A percentile compares a stretch with the other conserved stretches of the same genome.
Evolutionary conservation across 2,329 filamentous ascomycete genomes (phyloP).

Genomic region (Simplicillium aogashimaense): DNA sequence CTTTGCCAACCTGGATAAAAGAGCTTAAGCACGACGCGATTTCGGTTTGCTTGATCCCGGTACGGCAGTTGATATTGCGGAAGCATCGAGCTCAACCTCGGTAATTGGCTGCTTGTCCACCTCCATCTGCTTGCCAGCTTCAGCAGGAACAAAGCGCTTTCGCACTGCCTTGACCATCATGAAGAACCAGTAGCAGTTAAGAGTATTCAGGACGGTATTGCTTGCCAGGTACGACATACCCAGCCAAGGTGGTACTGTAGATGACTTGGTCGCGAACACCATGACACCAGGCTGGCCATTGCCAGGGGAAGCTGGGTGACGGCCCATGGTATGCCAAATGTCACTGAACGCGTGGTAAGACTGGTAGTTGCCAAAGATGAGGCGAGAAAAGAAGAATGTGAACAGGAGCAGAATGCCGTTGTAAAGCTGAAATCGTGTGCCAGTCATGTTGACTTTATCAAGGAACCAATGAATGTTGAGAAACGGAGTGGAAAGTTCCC

Average conservation of each 20-base stretch:
- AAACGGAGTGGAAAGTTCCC: conserved; percentile 78
- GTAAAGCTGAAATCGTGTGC: conserved; percentile 61
- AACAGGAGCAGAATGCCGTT: conserved; percentile 65
- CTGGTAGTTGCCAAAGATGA: conserved; percentile 69
- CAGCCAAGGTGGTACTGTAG: conserved; percentile 59
- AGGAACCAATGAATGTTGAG: conserved; percentile 89
- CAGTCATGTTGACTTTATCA: conserved; percentile 76
- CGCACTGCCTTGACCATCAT: conserved; percentile 77
- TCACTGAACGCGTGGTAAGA: conserved; percentile 61
- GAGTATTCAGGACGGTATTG: conserved; percentile 61
- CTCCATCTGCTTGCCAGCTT: conserved; percentile 16
- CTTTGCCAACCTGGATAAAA: no score
- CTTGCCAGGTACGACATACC: conserved; percentile 55
- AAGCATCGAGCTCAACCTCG: conserved; percentile 17
- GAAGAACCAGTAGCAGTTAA: conserved; percentile 80
- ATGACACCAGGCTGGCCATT: conserved; percentile 14
- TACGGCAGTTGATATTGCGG: conserved; percentile 18
- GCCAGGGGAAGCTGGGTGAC: conserved; percentile 24
- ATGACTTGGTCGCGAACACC: conserved; percentile 36
- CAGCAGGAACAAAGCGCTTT: conserved; percentile 58
- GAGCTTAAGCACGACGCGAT: conserved; percentile 2
- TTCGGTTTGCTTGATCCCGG: conserved; percentile 1
- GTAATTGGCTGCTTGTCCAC: conserved; percentile 18
- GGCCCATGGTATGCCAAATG: conserved; percentile 43
- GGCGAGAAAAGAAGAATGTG: conserved; percentile 67